phyloP scores from a whole-genome alignment of 2,329 filamentous ascomycete species.

The Dryadomyces quercivorus region DNA sequence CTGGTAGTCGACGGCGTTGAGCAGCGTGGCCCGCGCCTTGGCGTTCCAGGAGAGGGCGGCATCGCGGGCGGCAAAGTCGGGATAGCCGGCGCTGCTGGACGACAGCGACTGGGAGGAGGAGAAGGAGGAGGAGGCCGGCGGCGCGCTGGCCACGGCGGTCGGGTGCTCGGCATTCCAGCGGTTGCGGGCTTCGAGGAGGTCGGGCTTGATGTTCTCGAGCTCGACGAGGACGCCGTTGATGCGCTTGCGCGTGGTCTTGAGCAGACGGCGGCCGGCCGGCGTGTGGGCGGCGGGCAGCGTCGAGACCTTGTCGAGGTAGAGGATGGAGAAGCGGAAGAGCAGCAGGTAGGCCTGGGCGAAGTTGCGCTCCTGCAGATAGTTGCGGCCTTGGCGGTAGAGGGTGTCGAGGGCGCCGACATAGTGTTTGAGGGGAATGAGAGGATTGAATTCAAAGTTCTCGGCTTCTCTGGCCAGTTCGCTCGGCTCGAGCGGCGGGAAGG shows the following conservation, averaged over 20 bases:
- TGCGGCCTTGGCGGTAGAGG: constrained; percentile 68
- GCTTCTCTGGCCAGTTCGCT: constrained; percentile 68
- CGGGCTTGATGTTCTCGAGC: constrained; percentile 68
- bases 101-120: constrained; percentile 16
- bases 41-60: constrained; percentile 40
- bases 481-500: constrained; percentile 49
- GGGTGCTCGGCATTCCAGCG: constrained; percentile 45
- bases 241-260: constrained; percentile 38
- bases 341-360: constrained; percentile 81
- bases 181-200: constrained; percentile 60
- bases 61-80: constrained; percentile 41
- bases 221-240: constrained; percentile 49
- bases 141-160: too few species aligned
- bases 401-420: constrained; percentile 75
- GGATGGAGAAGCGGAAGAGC: constrained; percentile 74
- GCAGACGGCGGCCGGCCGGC: constrained; percentile 49
- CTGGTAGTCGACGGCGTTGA: constrained; percentile 59
- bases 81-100: constrained; percentile 15
- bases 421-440: constrained; percentile 60
- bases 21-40: constrained; percentile 35
- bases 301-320: constrained; percentile 66
- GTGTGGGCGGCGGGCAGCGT: constrained; percentile 65
- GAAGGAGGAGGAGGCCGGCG: too few species aligned
- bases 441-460: constrained; percentile 69
- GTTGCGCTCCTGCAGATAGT: constrained; percentile 78